Conservation (phyloP, 2,329 filamentous ascomycete genomes). For the Esteya vermicola region DNA sequence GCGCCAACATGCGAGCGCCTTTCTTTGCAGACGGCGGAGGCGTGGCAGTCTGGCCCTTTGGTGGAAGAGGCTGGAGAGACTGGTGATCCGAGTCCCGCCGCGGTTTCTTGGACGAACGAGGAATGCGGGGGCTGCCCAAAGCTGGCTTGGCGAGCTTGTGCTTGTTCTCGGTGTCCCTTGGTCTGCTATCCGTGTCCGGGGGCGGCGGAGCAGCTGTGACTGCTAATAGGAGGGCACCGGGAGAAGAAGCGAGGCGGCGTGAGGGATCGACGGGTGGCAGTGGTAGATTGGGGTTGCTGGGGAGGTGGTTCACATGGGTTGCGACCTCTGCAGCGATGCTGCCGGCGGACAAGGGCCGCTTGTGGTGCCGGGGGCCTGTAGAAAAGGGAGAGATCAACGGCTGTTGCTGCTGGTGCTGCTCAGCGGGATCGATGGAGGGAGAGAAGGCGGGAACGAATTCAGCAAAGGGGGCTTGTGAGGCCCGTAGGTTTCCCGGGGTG, state of each 20-base stretch:
- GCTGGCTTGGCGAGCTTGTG: conserved; percentile 10
- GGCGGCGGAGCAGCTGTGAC: neutral
- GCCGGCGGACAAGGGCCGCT: conserved; percentile 36
- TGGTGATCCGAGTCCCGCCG: conserved; percentile 23
- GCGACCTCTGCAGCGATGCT: conserved; percentile 35
- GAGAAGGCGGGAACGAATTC: conserved; percentile 25
- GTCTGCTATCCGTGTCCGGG: neutral
- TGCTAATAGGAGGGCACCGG: conserved; percentile 25
- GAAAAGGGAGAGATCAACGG: conserved; percentile 13
- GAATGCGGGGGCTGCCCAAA: conserved; percentile 13
- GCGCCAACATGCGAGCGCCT: conserved; percentile 38
- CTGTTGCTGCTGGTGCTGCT: conserved; percentile 8
- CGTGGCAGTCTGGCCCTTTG: conserved; percentile 37
- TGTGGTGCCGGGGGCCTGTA: conserved; percentile 12
- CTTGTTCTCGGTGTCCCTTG: conserved; percentile 11
- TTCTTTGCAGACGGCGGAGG: conserved; percentile 45
- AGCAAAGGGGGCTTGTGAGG: conserved; percentile 27
- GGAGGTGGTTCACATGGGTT: conserved; percentile 49
- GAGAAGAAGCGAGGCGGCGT: conserved; percentile 43
- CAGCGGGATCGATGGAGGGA: conserved; percentile 12
- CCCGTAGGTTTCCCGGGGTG: conserved; percentile 44
- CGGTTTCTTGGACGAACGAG: conserved; percentile 27
- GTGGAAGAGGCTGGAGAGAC: conserved; percentile 14
- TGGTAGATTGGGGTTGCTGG: conserved; percentile 34
- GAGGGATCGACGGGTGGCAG: conserved; percentile 47